Conservation (phyloP, 139 green algal species). For the Trebouxia sp. region DNA sequence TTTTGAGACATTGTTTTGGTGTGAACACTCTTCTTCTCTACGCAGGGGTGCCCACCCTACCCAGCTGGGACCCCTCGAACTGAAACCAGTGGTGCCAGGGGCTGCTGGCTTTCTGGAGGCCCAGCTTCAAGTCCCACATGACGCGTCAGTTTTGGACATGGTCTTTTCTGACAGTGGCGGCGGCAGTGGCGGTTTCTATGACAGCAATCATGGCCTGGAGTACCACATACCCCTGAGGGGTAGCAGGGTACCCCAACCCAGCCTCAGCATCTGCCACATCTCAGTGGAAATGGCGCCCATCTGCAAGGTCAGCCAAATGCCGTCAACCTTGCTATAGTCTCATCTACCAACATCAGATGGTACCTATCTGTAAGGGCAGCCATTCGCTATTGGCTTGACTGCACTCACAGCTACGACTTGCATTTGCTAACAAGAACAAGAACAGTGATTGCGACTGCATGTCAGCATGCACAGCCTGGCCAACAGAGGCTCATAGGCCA, state of each 20-base stretch:
- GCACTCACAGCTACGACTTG: neutral
- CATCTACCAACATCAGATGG: too few relatives aligned
- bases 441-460: too few relatives aligned
- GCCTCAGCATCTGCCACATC: constrained; percentile 88
- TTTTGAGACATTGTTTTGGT: too few relatives aligned
- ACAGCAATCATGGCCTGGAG: constrained; percentile 92
- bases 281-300: constrained; percentile 99
- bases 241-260: constrained; percentile 43
- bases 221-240: constrained; percentile 90
- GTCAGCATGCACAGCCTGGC: too few relatives aligned
- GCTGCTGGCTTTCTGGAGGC: constrained; percentile 67
- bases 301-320: constrained; percentile 90
- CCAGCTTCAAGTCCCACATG: constrained; percentile 67
- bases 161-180: constrained; percentile 82
- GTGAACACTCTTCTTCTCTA: too few relatives aligned
- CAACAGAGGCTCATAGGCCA: too few relatives aligned
- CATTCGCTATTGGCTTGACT: too few relatives aligned
- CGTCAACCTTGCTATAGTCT: too few relatives aligned
- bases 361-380: too few relatives aligned
- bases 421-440: too few relatives aligned
- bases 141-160: constrained; percentile 88
- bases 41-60: neutral
- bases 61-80: constrained; percentile 42
- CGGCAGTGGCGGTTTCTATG: constrained; percentile 72
- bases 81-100: constrained; percentile 59